Evolutionary conservation across 371 early-diverging fungal species (phyloP).

Genomic region (Smittium mucronatum): DNA sequence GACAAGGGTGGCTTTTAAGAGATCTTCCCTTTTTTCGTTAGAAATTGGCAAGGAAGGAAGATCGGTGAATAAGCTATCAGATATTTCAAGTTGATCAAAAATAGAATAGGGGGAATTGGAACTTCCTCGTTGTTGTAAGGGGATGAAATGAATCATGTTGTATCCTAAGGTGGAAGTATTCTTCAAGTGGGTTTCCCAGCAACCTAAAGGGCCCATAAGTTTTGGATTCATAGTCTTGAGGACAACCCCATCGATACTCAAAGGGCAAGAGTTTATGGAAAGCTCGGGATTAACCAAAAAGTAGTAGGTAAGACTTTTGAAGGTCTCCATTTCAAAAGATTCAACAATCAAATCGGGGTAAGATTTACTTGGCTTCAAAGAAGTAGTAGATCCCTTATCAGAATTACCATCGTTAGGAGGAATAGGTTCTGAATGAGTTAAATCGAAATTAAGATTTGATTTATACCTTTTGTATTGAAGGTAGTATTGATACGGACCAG

Average conservation of each 20-base stretch:
- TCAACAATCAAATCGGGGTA: slow-evolving; percentile 9
- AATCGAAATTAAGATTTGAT: neutral
- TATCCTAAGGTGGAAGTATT: slow-evolving; percentile 60
- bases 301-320: slow-evolving; percentile 23
- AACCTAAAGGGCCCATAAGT: slow-evolving; percentile 75
- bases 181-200: slow-evolving; percentile 64
- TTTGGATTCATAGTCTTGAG: slow-evolving; percentile 83
- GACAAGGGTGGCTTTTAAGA: slow-evolving; percentile 40
- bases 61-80: slow-evolving; percentile 64
- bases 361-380: slow-evolving; percentile 29
- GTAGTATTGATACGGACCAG: slow-evolving; percentile 83
- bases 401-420: slow-evolving; percentile 13
- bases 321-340: slow-evolving; percentile 12
- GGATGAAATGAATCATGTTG: slow-evolving; percentile 95
- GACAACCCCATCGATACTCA: slow-evolving; percentile 64
- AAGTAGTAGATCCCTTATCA: slow-evolving; percentile 14
- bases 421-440: neutral
- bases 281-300: slow-evolving; percentile 82
- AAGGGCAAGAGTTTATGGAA: slow-evolving; percentile 21
- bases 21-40: slow-evolving; percentile 42
- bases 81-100: slow-evolving; percentile 72
- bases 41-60: slow-evolving; percentile 30
- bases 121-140: slow-evolving; percentile 72
- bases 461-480: slow-evolving; percentile 44
- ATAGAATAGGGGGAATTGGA: slow-evolving; percentile 95